Evolutionary conservation across 179 eudicot genomes (phyloP).

Genomic region (Gypsophila paniculata): DNA sequence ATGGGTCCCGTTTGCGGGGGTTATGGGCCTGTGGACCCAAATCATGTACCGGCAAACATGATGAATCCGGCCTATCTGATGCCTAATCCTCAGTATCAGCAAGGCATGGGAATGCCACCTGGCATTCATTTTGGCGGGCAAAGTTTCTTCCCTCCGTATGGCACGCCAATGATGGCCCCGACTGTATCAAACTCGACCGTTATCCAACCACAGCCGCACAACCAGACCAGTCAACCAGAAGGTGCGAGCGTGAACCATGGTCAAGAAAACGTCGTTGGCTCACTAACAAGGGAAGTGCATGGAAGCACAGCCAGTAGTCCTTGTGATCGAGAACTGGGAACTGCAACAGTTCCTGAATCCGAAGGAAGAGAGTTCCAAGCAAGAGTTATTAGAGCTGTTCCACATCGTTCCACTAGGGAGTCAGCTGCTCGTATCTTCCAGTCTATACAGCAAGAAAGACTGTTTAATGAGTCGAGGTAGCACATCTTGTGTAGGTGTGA

Average conservation of each 20-base stretch:
- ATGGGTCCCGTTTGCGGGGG: slow-evolving; percentile 37
- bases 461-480: slow-evolving; percentile 38
- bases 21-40: slow-evolving; percentile 40
- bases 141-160: slow-evolving; percentile 64
- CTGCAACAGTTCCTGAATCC: neutral
- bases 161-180: slow-evolving; percentile 52
- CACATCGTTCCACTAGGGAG: slow-evolving; percentile 70
- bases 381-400: slow-evolving; percentile 73
- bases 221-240: slow-evolving; percentile 29
- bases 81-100: no score
- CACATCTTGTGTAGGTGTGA: slow-evolving; percentile 12
- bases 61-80: slow-evolving; percentile 35
- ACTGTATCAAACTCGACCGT: slow-evolving; percentile 42
- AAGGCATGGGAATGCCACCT: slow-evolving; percentile 38
- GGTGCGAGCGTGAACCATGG: slow-evolving; percentile 25
- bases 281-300: slow-evolving; percentile 33
- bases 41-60: slow-evolving; percentile 40
- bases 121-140: slow-evolving; percentile 39
- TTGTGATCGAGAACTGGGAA: slow-evolving; percentile 28
- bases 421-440: slow-evolving; percentile 78
- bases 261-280: neutral
- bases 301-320: slow-evolving; percentile 68
- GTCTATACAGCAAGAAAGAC: slow-evolving; percentile 84
- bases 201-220: slow-evolving; percentile 38
- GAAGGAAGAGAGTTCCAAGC: slow-evolving; percentile 31